Evolutionary conservation across 1,139 yeast species (phyloP).

Genomic region (Lodderomyces beijingensis): DNA sequence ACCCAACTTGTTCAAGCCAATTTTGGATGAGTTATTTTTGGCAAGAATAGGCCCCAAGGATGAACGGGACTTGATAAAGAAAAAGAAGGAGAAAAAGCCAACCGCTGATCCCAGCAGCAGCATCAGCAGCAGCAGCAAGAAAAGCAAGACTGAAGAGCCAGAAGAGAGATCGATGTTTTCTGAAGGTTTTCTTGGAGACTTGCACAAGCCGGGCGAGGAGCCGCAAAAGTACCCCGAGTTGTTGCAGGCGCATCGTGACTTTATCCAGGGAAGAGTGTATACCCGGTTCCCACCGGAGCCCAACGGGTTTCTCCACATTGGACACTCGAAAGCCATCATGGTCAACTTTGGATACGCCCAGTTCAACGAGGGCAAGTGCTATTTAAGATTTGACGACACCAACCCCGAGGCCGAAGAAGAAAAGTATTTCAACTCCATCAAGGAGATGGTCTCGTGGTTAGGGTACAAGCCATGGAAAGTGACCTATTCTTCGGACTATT

Average conservation of each 20-base stretch:
- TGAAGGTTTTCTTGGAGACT: slow-evolving; percentile 93
- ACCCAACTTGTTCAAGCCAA: slow-evolving; percentile 80
- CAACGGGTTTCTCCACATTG: slow-evolving; percentile 89
- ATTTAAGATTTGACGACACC: slow-evolving; percentile 94
- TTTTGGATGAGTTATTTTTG: slow-evolving; percentile 71
- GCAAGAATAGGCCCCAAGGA: slow-evolving; percentile 87
- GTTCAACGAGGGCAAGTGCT: slow-evolving; percentile 88
- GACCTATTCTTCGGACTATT: slow-evolving; percentile 90
- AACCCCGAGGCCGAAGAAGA: slow-evolving; percentile 93
- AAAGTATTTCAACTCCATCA: slow-evolving; percentile 87
- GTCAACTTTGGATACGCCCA: slow-evolving; percentile 94
- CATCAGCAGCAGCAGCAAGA: slow-evolving; percentile 22
- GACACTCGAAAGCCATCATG: slow-evolving; percentile 96
- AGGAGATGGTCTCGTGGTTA: slow-evolving; percentile 81
- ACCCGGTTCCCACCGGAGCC: slow-evolving; percentile 93
- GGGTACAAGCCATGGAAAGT: slow-evolving; percentile 88
- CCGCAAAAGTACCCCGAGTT: slow-evolving; percentile 85
- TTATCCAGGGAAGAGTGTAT: slow-evolving; percentile 76
- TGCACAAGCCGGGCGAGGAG: slow-evolving; percentile 94
- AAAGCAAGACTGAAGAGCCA: slow-evolving; percentile 20
- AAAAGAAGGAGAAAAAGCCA: slow-evolving; percentile 57
- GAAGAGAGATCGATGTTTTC: slow-evolving; percentile 76
- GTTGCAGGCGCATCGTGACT: slow-evolving; percentile 71
- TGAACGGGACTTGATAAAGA: slow-evolving; percentile 83
- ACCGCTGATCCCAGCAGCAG: slow-evolving; percentile 17